Conservation (phyloP, 2,329 filamentous ascomycete species). For the Penicillium thymicola region DNA sequence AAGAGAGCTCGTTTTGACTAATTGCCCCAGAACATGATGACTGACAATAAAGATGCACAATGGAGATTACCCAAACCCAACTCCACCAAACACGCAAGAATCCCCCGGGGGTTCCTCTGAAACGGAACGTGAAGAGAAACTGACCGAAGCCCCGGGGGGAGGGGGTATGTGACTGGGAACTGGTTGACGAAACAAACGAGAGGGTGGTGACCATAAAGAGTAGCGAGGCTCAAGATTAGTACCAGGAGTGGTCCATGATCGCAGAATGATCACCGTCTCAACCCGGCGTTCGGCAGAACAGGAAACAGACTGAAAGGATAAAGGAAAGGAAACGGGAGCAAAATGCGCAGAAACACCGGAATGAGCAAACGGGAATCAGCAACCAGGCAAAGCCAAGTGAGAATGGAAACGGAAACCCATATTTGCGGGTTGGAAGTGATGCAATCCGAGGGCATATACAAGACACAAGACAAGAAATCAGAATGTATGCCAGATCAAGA, state of each 20-base stretch:
- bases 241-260: not conserved
- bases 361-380: not conserved
- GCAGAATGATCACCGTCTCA: not conserved
- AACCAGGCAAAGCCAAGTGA: not conserved
- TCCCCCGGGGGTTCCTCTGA: not conserved
- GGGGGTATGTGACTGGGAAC: conserved; percentile 6
- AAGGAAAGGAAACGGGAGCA: not conserved
- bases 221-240: not conserved
- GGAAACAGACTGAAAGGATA: conserved; percentile 1
- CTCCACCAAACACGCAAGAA: conserved; percentile 8
- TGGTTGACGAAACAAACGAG: not conserved
- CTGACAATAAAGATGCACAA: not conserved
- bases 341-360: not conserved
- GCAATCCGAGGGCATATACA: conserved; percentile 33
- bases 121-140: not conserved
- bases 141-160: not conserved
- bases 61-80: conserved; percentile 6
- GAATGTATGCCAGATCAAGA: conserved; percentile 35
- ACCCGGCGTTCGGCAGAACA: not conserved
- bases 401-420: conserved; percentile 9
- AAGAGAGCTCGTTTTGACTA: not conserved
- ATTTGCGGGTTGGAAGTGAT: conserved; percentile 21
- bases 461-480: conserved; percentile 28
- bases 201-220: not conserved
- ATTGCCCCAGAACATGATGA: conserved; percentile 1